Evolutionary conservation across 257 asterid genomes (phyloP).

Genomic region (Asclepias syriaca): DNA sequence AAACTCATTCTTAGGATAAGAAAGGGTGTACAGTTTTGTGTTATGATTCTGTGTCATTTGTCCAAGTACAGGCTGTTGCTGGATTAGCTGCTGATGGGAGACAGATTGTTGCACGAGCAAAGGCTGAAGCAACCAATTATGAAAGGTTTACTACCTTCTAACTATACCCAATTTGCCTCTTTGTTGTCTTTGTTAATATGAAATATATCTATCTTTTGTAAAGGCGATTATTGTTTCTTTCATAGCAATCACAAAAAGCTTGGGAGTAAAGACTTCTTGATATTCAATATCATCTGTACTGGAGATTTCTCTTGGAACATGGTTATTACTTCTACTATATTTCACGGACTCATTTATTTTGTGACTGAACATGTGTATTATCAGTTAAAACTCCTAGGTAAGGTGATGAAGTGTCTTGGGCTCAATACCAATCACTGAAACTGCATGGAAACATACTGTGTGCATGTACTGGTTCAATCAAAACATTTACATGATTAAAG

Average conservation of each 20-base stretch:
- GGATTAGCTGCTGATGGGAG: constrained; percentile 96
- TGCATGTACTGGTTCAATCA: background rate
- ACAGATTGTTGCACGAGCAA: constrained; percentile 83
- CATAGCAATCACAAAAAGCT: background rate
- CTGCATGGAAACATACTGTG: background rate
- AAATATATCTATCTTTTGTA: background rate
- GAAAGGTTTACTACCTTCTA: constrained; percentile 45
- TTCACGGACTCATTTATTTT: background rate
- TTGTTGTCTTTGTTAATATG: background rate
- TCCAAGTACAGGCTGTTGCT: constrained; percentile 64
- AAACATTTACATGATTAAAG: background rate
- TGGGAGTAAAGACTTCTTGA: background rate
- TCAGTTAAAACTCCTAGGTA: background rate
- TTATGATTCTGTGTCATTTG: constrained; percentile 14
- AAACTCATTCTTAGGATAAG: background rate
- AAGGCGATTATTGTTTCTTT: background rate
- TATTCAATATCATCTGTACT: background rate
- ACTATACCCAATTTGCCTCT: background rate
- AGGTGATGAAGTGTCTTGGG: background rate
- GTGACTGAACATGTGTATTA: background rate
- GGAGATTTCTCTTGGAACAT: background rate
- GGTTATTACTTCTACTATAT: background rate
- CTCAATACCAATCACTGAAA: background rate
- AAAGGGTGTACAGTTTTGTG: background rate
- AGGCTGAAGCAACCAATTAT: constrained; percentile 76